Conservation (phyloP, 2,329 filamentous ascomycete genomes). For the Ophiostoma ips region DNA sequence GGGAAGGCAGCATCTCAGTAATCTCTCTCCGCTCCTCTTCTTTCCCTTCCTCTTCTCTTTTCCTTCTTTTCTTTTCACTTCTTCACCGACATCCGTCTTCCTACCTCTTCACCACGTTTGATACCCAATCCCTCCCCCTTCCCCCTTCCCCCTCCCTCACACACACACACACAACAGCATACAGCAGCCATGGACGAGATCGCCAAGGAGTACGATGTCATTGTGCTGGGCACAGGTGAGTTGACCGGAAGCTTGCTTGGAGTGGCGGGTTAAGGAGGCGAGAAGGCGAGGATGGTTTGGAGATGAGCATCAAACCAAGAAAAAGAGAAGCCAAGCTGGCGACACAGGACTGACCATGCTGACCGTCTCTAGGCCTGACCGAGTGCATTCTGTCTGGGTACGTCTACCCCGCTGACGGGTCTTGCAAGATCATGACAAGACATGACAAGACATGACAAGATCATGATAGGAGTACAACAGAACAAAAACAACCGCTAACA, state of each 20-base stretch:
- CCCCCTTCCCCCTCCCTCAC: neutral
- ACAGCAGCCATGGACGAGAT: conserved; percentile 77
- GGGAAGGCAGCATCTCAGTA: conserved; percentile 3
- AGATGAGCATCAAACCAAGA: neutral
- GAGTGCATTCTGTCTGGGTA: conserved; percentile 98
- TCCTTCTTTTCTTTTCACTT: neutral
- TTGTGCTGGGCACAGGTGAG: conserved; percentile 94
- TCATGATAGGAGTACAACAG: neutral
- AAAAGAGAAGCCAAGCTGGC: neutral
- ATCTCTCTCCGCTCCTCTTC: conserved; percentile 1
- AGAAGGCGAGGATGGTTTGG: neutral
- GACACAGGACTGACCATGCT: neutral
- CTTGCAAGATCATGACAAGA: neutral
- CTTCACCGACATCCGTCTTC: too few species aligned
- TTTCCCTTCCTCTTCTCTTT: neutral
- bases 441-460: neutral
- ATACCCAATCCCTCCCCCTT: neutral
- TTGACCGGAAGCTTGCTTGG: neutral
- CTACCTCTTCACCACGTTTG: neutral
- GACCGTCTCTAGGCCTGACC: conserved; percentile 56
- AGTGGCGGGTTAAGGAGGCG: neutral
- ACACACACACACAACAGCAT: neutral
- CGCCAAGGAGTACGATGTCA: conserved; percentile 94
- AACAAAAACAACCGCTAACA: neutral
- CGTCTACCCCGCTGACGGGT: neutral